Conservation (phyloP, 2,329 filamentous ascomycete genomes). For the Eutypa lata region DNA sequence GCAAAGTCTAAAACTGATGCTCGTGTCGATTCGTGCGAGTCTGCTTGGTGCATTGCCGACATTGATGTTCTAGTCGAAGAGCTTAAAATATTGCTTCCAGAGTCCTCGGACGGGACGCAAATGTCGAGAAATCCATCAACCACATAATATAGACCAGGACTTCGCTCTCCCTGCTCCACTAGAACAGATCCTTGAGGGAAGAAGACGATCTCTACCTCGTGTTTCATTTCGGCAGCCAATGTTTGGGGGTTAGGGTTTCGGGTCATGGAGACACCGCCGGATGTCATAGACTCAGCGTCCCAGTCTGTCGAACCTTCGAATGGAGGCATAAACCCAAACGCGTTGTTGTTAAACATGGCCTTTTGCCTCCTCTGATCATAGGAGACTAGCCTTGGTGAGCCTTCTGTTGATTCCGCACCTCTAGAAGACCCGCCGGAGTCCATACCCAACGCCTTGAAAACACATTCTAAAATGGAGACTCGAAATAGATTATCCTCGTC, state of each 20-base stretch:
- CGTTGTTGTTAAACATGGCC: slow-evolving; percentile 73
- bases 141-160: slow-evolving; percentile 94
- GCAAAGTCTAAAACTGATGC: slow-evolving; percentile 15
- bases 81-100: slow-evolving; percentile 38
- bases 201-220: slow-evolving; percentile 95
- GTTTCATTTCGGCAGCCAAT: slow-evolving; percentile 75
- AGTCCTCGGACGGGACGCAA: slow-evolving; percentile 71
- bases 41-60: slow-evolving; percentile 32
- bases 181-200: slow-evolving; percentile 93
- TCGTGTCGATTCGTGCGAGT: slow-evolving; percentile 19
- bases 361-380: slow-evolving; percentile 81
- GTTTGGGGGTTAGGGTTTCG: slow-evolving; percentile 62
- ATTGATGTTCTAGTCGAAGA: slow-evolving; percentile 32
- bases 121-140: slow-evolving; percentile 96
- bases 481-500: slow-evolving; percentile 89
- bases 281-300: slow-evolving; percentile 82
- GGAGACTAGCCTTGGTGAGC: slow-evolving; percentile 79
- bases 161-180: slow-evolving; percentile 95
- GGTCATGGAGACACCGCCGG: slow-evolving; percentile 59
- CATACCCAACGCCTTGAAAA: slow-evolving; percentile 90
- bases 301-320: slow-evolving; percentile 75
- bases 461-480: slow-evolving; percentile 87
- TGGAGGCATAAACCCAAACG: slow-evolving; percentile 86
- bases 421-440: slow-evolving; percentile 64
- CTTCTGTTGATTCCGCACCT: slow-evolving; percentile 74